Evolutionary conservation across 495 filamentous ascomycete species (phyloP).

Genomic region (Penicillium soppii): DNA sequence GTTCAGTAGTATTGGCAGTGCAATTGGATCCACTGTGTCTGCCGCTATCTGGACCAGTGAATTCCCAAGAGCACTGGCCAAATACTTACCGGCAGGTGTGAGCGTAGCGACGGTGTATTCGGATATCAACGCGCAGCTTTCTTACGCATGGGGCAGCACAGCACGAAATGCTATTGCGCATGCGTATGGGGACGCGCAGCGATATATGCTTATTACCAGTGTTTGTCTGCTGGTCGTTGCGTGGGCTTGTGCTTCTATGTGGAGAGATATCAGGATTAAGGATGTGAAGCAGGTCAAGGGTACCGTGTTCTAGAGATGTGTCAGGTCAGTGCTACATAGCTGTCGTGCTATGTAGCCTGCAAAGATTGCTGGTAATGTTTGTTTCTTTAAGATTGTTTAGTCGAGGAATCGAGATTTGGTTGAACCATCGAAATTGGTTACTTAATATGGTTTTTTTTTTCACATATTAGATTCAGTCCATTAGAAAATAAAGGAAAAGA

Average conservation of each 20-base stretch:
- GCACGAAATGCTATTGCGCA: slow-evolving; percentile 48
- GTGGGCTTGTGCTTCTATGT: background rate
- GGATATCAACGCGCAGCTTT: slow-evolving; percentile 43
- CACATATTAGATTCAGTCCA: too few relatives aligned
- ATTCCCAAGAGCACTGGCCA: slow-evolving; percentile 51
- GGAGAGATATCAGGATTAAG: slow-evolving; percentile 3
- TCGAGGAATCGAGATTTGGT: too few relatives aligned
- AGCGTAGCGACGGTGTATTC: slow-evolving; percentile 51
- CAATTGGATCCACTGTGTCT: slow-evolving; percentile 59
- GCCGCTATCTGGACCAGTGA: slow-evolving; percentile 61
- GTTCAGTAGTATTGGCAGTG: slow-evolving; percentile 59
- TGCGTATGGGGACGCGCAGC: slow-evolving; percentile 56
- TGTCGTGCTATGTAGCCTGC: too few relatives aligned
- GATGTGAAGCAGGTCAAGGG: slow-evolving; percentile 4
- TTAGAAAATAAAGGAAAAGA: too few relatives aligned
- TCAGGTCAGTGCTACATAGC: background rate
- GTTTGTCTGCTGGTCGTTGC: slow-evolving; percentile 3
- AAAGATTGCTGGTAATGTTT: too few relatives aligned
- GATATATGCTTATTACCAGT: slow-evolving; percentile 48
- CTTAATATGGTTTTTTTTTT: too few relatives aligned
- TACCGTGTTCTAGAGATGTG: background rate
- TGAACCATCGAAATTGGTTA: too few relatives aligned
- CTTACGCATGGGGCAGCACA: slow-evolving; percentile 46
- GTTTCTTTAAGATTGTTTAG: too few relatives aligned
- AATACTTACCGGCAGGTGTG: slow-evolving; percentile 48